Evolutionary conservation across 495 filamentous ascomycete genomes (phyloP).

Genomic region (Aspergillus asperescens): DNA sequence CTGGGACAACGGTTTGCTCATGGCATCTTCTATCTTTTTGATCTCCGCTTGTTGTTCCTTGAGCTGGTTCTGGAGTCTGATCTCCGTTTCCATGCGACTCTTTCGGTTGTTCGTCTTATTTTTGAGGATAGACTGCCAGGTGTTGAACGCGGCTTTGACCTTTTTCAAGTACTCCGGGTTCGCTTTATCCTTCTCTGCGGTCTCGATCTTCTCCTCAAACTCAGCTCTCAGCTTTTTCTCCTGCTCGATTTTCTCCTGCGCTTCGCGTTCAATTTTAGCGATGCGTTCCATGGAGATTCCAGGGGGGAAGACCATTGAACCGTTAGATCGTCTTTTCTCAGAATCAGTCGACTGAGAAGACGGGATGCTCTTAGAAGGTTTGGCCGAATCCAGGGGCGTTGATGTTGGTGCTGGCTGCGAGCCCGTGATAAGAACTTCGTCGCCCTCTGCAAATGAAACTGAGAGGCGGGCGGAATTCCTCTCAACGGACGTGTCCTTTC

Average conservation of each 20-base stretch:
- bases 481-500: conserved; percentile 20
- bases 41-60: conserved; percentile 3
- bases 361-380: not conserved
- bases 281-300: not conserved
- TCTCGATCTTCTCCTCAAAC: conserved; percentile 12
- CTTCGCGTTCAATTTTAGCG: conserved; percentile 1
- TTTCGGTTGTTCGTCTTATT: not conserved
- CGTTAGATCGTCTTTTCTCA: conserved; percentile 1
- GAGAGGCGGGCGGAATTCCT: conserved; percentile 18
- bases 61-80: not conserved
- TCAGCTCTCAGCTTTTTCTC: conserved; percentile 2
- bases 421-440: conserved; percentile 11
- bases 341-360: not conserved
- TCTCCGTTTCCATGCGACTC: not conserved
- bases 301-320: conserved; percentile 7
- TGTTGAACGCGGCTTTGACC: not conserved
- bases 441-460: conserved; percentile 25
- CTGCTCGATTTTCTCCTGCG: conserved; percentile 7
- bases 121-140: not conserved
- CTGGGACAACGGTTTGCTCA: not conserved
- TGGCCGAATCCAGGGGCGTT: not conserved
- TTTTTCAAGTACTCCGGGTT: conserved; percentile 5
- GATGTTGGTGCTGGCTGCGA: conserved; percentile 11
- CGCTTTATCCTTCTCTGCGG: not conserved
- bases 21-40: conserved; percentile 10